Conservation (phyloP, 108 stramenopile genomes). For the Skeletonema marinoi region DNA sequence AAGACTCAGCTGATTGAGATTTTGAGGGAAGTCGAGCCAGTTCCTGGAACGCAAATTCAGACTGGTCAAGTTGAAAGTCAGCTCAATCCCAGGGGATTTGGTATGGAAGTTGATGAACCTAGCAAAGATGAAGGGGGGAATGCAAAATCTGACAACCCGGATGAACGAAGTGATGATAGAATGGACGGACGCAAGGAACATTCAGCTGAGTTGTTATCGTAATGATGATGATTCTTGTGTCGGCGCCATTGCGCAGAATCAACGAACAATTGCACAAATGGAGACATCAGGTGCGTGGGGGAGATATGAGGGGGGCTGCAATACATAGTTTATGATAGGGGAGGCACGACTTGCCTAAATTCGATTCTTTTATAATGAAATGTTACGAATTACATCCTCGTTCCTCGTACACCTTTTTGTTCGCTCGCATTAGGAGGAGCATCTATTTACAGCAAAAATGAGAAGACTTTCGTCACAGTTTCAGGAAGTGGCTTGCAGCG, state of each 20-base stretch:
- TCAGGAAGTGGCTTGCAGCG: conserved; percentile 42
- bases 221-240: neutral
- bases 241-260: neutral
- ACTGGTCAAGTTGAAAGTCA: conserved; percentile 84
- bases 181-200: conserved; percentile 63
- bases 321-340: conserved; percentile 5
- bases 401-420: neutral
- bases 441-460: conserved; percentile 23
- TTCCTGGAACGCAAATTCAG: conserved; percentile 82
- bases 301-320: neutral
- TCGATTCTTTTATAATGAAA: conserved; percentile 6
- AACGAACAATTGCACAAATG: neutral
- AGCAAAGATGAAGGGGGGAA: conserved; percentile 55
- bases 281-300: neutral
- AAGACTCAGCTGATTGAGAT: conserved; percentile 83
- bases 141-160: conserved; percentile 48
- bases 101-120: conserved; percentile 65
- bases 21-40: conserved; percentile 79
- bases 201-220: conserved; percentile 62
- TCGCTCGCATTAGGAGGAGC: neutral
- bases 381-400: neutral
- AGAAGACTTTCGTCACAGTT: conserved; percentile 23
- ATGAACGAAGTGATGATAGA: conserved; percentile 39
- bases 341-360: conserved; percentile 2
- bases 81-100: conserved; percentile 63